phyloP scores from a whole-genome alignment of 345 rosid species.

The Gossypium rotundifolium region DNA sequence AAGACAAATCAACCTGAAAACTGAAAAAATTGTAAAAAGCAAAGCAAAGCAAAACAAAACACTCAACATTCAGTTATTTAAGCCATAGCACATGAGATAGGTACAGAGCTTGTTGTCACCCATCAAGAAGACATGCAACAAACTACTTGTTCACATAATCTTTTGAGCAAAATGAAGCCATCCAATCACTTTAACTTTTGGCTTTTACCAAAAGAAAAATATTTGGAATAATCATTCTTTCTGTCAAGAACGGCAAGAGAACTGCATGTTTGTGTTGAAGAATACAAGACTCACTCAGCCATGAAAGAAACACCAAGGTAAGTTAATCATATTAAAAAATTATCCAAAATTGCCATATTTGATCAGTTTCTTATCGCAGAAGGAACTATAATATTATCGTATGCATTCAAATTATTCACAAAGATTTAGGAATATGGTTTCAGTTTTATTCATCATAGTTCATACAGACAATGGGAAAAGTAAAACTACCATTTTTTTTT shows the following conservation, averaged over 20 bases:
- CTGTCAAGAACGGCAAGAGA: not conserved
- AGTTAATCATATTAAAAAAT: not conserved
- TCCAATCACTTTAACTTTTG: not conserved
- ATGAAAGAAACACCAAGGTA: not conserved
- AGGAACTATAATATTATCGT: not conserved
- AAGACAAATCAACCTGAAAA: not conserved
- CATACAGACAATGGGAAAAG: not conserved
- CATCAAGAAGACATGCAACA: not conserved
- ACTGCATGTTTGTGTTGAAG: not conserved
- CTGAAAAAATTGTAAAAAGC: not conserved
- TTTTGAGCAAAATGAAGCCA: not conserved
- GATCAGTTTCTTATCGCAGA: not conserved
- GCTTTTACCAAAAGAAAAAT: not conserved
- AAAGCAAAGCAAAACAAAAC: not conserved
- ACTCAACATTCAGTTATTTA: not conserved
- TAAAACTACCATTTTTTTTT: not conserved
- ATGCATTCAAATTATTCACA: not conserved
- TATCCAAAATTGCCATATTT: not conserved
- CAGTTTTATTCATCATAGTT: not conserved
- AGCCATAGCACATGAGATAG: not conserved
- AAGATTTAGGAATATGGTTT: not conserved
- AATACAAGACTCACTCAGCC: not conserved
- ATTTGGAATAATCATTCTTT: not conserved
- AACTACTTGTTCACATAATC: not conserved
- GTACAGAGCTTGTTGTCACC: not conserved